Evolutionary conservation across 2,329 filamentous ascomycete genomes (phyloP), one percentile per base, ranked within the genome.

Genomic region (Stylonectria norvegica): DNA sequence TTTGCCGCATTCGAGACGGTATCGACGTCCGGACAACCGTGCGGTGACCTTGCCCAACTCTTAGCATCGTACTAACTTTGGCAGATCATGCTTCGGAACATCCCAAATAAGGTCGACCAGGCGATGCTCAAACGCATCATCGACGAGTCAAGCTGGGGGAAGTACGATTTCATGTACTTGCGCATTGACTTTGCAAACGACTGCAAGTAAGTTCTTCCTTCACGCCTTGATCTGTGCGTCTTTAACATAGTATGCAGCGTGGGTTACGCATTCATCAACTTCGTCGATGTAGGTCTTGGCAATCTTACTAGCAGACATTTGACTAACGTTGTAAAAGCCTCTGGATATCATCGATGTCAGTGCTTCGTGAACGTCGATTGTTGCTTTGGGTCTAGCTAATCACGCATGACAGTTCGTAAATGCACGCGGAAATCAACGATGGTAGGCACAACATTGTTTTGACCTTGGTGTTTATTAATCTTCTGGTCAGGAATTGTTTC

Each of bases 251-350:
- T 18, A 7, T 59, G 48, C 47, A 95, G 89, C 61, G 91, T 97
- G 43, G 93, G 93, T 32, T 97, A 97, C 64, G 91, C 89, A 0
- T 98, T 97, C 66, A 89, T 98, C 68, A 96, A 98, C 65, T 96
- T 97, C 55, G 78, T 83, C 30, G 82, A 89, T 61, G 83, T 86
- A 64, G 77, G 83, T 57, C 15, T 8, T 38, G 19, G 6, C 20
- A 29, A 11, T 9, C 20, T 19, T 16, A 5, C 29, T 18, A 38
- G 16, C 17, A 27, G 19, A 16, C 36, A 18, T 3, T 18, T 32
- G 47, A 34, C 68, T 78, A 57, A 80, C 58, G 34, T 34, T 43
- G 16, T 22, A 20, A 9, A 45, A 86, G 79, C 81, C 87, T 0
- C 70, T 84, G 44, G 80, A 87, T 61, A 89, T 93, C 44, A 78